These are phyloP conservation scores for Mallotus nudiflorus DNA, from an alignment of 345 rosid species.

Conservation along the genomic window DNA sequence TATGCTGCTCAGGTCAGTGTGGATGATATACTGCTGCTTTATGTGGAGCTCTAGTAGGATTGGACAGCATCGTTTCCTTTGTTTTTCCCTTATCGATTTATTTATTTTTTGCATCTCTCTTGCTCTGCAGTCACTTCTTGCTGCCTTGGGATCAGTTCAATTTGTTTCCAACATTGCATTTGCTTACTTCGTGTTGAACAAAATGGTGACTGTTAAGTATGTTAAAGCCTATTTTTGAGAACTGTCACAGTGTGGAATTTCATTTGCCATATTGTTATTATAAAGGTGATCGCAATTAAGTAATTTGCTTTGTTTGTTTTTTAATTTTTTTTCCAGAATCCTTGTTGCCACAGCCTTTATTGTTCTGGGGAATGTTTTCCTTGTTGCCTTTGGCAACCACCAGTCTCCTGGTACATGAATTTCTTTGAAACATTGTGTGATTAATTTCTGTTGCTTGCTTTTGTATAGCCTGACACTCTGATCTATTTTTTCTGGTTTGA, in stretches of 20 bases:
- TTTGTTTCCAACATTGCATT: conserved; percentile 96
- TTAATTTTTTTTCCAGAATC: conserved; percentile 74
- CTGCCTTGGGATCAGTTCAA: conserved; percentile 97
- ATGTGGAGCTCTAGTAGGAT: not conserved
- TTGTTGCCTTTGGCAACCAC: conserved; percentile 96
- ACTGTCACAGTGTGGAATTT: not conserved
- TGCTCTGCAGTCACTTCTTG: conserved; percentile 87
- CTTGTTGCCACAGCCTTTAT: conserved; percentile 90
- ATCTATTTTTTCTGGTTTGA: not conserved
- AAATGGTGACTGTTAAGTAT: conserved; percentile 93
- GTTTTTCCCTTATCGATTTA: not conserved
- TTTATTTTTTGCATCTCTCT: conserved; percentile 9
- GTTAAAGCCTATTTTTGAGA: conserved; percentile 37
- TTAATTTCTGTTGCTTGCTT: not conserved
- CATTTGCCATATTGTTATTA: conserved; percentile 3
- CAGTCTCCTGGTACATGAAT: conserved; percentile 91
- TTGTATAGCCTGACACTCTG: not conserved
- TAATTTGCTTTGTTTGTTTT: conserved; percentile 17
- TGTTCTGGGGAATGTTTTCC: conserved; percentile 91
- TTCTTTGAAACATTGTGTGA: conserved; percentile 1
- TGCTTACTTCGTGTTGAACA: conserved; percentile 84
- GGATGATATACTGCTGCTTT: not conserved
- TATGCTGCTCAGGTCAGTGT: conserved; percentile 98
- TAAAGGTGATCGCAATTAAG: conserved; percentile 11
- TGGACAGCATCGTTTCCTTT: conserved; percentile 6